phyloP scores from a whole-genome alignment of 495 filamentous ascomycete species.

The Extremus antarcticus region DNA sequence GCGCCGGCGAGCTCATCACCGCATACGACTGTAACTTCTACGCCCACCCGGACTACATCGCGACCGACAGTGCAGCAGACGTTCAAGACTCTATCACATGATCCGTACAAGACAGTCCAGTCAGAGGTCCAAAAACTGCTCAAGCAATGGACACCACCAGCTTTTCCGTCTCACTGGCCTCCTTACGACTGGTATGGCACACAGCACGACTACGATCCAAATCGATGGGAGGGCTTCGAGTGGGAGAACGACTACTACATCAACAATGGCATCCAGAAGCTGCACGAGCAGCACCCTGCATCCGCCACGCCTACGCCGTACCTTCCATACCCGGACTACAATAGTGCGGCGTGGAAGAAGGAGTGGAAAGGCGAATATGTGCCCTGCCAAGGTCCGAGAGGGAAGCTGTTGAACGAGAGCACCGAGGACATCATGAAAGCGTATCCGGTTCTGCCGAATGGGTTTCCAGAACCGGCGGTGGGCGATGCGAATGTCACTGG shows the following conservation, averaged over 20 bases:
- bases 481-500: constrained; percentile 41
- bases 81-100: neutral
- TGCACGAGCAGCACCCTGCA: constrained; percentile 7
- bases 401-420: constrained; percentile 35
- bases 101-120: constrained; percentile 6
- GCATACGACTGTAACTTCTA: neutral
- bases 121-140: constrained; percentile 24
- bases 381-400: constrained; percentile 39
- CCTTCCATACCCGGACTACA: constrained; percentile 43
- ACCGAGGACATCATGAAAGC: constrained; percentile 38
- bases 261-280: constrained; percentile 13
- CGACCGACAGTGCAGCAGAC: neutral
- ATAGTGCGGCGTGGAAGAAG: constrained; percentile 34
- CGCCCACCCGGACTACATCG: neutral
- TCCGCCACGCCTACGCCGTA: constrained; percentile 22
- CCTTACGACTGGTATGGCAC: constrained; percentile 26
- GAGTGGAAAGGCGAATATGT: constrained; percentile 36
- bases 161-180: constrained; percentile 24
- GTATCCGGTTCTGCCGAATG: constrained; percentile 31
- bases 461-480: constrained; percentile 35
- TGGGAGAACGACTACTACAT: constrained; percentile 18
- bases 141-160: constrained; percentile 20
- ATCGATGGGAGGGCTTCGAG: constrained; percentile 31
- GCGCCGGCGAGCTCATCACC: neutral
- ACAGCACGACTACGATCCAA: constrained; percentile 29